A percentile compares a stretch with the other conserved stretches of the same genome.
Conservation (phyloP, 768 basidiomycete species). For the Austroboletus eburneus region DNA sequence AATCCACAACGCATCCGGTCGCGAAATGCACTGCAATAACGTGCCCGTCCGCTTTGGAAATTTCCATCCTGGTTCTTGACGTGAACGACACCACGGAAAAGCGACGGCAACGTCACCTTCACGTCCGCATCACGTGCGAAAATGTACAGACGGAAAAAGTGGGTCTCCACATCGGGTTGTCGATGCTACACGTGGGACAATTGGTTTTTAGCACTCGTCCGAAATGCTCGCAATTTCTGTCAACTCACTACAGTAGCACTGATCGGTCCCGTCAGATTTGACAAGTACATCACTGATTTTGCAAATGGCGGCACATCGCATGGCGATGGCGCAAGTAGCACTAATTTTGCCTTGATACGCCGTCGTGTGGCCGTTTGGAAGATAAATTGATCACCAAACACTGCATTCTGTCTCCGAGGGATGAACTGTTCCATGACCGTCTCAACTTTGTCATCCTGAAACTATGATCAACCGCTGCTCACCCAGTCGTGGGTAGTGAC, state of each 20-base stretch:
- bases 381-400: constrained; percentile 29
- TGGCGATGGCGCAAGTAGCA: constrained; percentile 25
- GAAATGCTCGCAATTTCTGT: neutral
- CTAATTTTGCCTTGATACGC: constrained; percentile 25
- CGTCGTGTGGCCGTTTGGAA: constrained; percentile 22
- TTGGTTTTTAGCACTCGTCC: neutral
- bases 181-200: constrained; percentile 15
- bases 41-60: constrained; percentile 8
- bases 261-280: constrained; percentile 25
- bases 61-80: constrained; percentile 16
- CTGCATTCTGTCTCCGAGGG: constrained; percentile 27
- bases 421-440: constrained; percentile 26
- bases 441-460: constrained; percentile 18
- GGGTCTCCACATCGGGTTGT: constrained; percentile 22
- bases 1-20: constrained; percentile 20
- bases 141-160: constrained; percentile 29
- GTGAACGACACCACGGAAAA: constrained; percentile 27
- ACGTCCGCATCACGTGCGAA: constrained; percentile 27
- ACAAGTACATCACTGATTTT: constrained; percentile 32
- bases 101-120: constrained; percentile 25
- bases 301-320: constrained; percentile 27
- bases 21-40: constrained; percentile 23
- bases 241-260: constrained; percentile 24
- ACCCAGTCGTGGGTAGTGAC: neutral
- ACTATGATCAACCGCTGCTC: constrained; percentile 1